Base-by-base conservation (phyloP, 805 yeast genomes). In the Kuraishia ogatae region DNA sequence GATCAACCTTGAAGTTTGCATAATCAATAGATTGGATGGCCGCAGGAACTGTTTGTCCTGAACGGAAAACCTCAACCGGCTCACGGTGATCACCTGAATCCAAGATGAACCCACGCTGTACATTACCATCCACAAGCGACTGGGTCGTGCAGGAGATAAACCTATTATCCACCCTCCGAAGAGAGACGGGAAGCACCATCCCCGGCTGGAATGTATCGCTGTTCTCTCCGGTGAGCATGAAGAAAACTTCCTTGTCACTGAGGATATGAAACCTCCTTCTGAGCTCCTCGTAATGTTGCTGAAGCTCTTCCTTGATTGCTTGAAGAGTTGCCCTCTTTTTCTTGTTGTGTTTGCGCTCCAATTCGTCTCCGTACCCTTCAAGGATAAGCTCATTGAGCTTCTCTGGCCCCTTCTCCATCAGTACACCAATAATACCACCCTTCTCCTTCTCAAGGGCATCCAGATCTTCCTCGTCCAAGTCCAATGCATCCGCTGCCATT, bases 401-500 rank as follows among this genome's bases (percentile, higher is more conserved):
- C 53, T 77, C 79, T 43, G 83, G 85, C 51, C 89, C 88, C 60
- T 84, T 89, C 58, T 80, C 82, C 66, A 83, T 78, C 56, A 90
- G 77, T 66, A 87, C 85, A 58, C 82, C 82, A 58, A 89, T 86
- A 2, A 90, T 88, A 52, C 92, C 94, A 57, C 86, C 87, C 58
- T 84, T 86, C 60, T 89, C 92, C 1, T 69, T 59, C 53, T 76
- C 79, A 59, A 87, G 93, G 68, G 89, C 96, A 1, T 84, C 86
- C 64, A 89, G 77, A 60, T 91, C 97, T 69, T 93, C 98, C 64
- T 96, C 99, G 63, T 91, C 97, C 60, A 92, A 79, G 67, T 93
- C 99, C 60, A 94, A 78, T 1, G 99, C 98, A 74, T 94, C 99
- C 1, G 97, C 94, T 7, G 97, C 98, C 92, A 94, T 94, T 68